Base-by-base conservation (phyloP, 257 asterid genomes). In the Jacaranda copaia region DNA sequence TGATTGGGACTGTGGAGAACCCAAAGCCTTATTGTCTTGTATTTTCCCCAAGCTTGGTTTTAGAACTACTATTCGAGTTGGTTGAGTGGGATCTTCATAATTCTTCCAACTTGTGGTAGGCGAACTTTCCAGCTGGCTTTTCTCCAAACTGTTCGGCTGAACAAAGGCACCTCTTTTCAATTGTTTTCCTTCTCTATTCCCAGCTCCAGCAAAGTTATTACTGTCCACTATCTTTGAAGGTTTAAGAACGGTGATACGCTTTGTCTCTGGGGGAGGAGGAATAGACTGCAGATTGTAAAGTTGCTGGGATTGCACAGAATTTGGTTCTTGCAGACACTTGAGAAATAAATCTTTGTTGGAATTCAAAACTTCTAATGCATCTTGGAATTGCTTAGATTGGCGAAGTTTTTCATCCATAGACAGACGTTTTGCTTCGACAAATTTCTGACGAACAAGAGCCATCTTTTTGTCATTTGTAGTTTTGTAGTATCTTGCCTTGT, bases 11-110 rank as follows among this genome's bases (percentile, higher is more conserved):
- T 81, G 89, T 35, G 92, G 89, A 51, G 92, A 89, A 62, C 67
- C 85, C 68, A 71, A 78, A 52, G 87, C 88, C 85, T 81, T 86
- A 36, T 79, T 81, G 67, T 87, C 86, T 40, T 68, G 87, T 77
- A 83, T 77, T 74, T 81, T 96, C 38, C 86, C 89, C 63, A 85
- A 81, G 87, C 93, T 89, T 67, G 99, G 98, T 76, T 96, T 96
- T 69, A 96, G 89, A 78, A 96, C 98, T 42, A 96, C 98, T 76
- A 96, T 96, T 66, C 98, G 91, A n/a, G 97, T 93, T 36, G 97
- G 94, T 79, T 88, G 98, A 73, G 88, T 58, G 49, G 88, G 76
- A 83, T 49, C 79, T 70, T 86, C 91, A 77, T 83, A 88, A 75
- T 75, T 71, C 65, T 81, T 87, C 91, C 89, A 81, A 75, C 80